phyloP scores from a whole-genome alignment of 257 asterid genomes.

The Perilla frutescens region DNA sequence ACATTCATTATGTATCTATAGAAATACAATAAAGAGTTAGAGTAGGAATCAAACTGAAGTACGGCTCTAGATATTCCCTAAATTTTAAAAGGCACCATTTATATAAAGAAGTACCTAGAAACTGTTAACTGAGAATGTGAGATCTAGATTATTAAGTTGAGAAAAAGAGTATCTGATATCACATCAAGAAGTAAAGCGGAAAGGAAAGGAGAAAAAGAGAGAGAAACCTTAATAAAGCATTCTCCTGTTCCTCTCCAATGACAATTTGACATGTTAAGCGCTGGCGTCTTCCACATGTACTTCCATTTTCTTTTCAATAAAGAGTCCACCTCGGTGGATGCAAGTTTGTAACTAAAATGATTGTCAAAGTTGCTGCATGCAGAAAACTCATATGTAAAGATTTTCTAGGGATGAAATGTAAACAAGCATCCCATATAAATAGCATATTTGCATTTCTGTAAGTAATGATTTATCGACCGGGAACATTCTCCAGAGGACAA shows the following conservation, averaged over 20 bases:
- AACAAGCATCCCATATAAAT: constrained; percentile 18
- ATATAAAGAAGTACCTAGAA: too few species aligned
- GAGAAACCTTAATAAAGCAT: constrained; percentile 65
- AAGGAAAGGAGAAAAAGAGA: neutral
- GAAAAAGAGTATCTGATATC: neutral
- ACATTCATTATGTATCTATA: constrained; percentile 18
- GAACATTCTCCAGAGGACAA: neutral
- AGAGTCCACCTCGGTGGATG: constrained; percentile 54
- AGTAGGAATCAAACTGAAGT: neutral
- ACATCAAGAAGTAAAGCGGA: constrained; percentile 23
- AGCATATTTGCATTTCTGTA: neutral
- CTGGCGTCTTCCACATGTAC: constrained; percentile 79
- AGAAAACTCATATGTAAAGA: constrained; percentile 22
- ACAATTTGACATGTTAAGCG: constrained; percentile 63
- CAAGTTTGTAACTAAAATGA: constrained; percentile 68
- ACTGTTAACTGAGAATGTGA: constrained; percentile 1
- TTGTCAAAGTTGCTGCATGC: constrained; percentile 67
- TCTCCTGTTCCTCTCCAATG: constrained; percentile 90
- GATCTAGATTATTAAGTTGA: constrained; percentile 6
- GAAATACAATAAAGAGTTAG: neutral
- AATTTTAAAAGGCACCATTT: too few species aligned
- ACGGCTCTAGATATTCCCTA: too few species aligned
- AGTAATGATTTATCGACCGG: neutral
- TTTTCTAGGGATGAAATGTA: constrained; percentile 22
- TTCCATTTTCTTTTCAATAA: constrained; percentile 65